Conservation (phyloP, 345 rosid genomes). For the Eucalyptus victrix region DNA sequence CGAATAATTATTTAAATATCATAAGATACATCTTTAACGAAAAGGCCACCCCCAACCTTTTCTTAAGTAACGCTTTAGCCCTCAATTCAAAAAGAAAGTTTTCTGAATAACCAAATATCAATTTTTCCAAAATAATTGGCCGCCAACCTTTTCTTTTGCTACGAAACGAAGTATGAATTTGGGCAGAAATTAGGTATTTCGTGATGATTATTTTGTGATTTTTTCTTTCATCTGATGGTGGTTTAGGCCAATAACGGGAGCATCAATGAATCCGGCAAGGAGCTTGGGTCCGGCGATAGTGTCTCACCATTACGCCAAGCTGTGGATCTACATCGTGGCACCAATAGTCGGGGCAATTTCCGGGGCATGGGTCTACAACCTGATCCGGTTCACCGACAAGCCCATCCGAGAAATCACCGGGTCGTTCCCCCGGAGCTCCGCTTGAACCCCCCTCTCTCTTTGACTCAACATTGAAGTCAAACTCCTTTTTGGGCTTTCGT, state of each 20-base stretch:
- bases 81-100: neutral
- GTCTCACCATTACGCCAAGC: slow-evolving; percentile 21
- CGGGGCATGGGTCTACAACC: slow-evolving; percentile 46
- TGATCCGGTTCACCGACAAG: slow-evolving; percentile 33
- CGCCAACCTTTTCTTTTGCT: neutral
- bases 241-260: slow-evolving; percentile 58
- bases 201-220: neutral
- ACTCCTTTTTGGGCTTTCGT: neutral
- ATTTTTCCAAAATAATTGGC: neutral
- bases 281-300: slow-evolving; percentile 67
- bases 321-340: slow-evolving; percentile 26
- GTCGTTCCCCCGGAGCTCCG: slow-evolving; percentile 1
- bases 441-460: neutral
- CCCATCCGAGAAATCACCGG: slow-evolving; percentile 21
- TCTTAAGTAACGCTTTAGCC: no score
- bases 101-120: neutral
- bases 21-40: neutral
- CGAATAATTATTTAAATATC: neutral
- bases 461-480: neutral
- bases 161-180: neutral
- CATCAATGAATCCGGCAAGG: slow-evolving; percentile 85
- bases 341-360: slow-evolving; percentile 21
- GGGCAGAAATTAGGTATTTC: neutral
- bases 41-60: neutral
- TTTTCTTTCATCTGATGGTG: neutral